Evolutionary conservation across 768 basidiomycete species (phyloP).

Genomic region (Myochromella boudieri): DNA sequence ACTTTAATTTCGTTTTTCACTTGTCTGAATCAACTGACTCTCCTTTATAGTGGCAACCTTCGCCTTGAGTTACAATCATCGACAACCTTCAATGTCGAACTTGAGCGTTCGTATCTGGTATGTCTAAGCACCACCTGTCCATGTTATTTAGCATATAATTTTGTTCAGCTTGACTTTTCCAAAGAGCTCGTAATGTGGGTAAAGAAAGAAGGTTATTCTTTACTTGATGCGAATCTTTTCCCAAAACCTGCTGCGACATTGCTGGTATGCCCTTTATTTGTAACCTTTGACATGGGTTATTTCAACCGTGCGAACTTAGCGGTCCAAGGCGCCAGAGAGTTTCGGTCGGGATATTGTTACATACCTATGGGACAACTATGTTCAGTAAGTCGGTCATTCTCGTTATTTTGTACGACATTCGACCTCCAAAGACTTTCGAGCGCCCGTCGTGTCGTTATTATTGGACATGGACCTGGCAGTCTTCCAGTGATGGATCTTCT

Average conservation of each 20-base stretch:
- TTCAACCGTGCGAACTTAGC: conserved; percentile 23
- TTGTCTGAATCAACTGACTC: background rate
- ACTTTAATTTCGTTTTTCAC: background rate
- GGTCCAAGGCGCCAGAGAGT: conserved; percentile 40
- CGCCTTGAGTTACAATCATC: conserved; percentile 80
- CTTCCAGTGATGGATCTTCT: conserved; percentile 74
- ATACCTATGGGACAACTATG: conserved; percentile 96
- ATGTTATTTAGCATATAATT: background rate
- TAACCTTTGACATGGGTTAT: background rate
- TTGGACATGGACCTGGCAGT: conserved; percentile 89
- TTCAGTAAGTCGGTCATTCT: conserved; percentile 60
- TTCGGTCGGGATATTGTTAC: conserved; percentile 60
- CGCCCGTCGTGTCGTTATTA: conserved; percentile 71
- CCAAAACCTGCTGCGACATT: conserved; percentile 50
- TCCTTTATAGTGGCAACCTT: conserved; percentile 71
- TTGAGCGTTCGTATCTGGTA: conserved; percentile 87
- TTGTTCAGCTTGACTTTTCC: conserved; percentile 76
- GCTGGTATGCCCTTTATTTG: conserved; percentile 26
- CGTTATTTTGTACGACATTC: conserved; percentile 2
- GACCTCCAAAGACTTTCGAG: conserved; percentile 57
- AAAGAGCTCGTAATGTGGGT: conserved; percentile 81
- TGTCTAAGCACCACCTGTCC: conserved; percentile 11
- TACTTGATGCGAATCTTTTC: conserved; percentile 87
- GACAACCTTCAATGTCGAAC: conserved; percentile 65
- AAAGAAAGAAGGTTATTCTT: conserved; percentile 57